These are phyloP conservation scores for Nectriaceae sp. DNA, from an alignment of 2,329 filamentous ascomycete genomes.

Conservation along the genomic window DNA sequence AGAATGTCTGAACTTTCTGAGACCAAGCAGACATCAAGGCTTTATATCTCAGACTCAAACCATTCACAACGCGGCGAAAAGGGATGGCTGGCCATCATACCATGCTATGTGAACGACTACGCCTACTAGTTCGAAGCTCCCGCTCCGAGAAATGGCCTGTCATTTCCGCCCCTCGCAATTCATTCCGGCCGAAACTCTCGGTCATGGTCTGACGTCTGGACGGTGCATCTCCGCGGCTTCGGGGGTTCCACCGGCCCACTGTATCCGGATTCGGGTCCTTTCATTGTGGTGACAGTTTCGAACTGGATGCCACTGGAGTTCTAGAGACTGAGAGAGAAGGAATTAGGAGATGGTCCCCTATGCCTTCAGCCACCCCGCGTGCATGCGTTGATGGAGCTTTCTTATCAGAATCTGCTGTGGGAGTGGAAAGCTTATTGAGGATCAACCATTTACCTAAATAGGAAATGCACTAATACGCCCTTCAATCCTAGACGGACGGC, in stretches of 20 bases:
- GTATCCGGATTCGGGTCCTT: too few relatives aligned
- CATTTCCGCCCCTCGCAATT: background rate
- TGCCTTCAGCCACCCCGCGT: too few relatives aligned
- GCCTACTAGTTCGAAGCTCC: background rate
- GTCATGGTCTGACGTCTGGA: constrained; percentile 26
- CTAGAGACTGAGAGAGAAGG: too few relatives aligned
- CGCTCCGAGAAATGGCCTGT: background rate
- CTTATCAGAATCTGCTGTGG: too few relatives aligned
- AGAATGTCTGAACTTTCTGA: background rate
- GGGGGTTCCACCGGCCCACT: background rate
- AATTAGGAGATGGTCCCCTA: too few relatives aligned
- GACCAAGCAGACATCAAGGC: background rate
- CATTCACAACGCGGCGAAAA: constrained; percentile 23
- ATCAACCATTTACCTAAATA: too few relatives aligned
- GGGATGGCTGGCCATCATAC: constrained; percentile 11
- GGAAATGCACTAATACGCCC: too few relatives aligned
- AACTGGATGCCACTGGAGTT: too few relatives aligned
- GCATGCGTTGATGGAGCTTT: too few relatives aligned
- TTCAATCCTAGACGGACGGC: too few relatives aligned
- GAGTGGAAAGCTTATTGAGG: too few relatives aligned
- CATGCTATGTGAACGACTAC: constrained; percentile 11
- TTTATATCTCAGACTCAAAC: constrained; percentile 21
- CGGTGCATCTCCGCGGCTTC: constrained; percentile 28
- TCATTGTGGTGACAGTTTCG: too few relatives aligned
- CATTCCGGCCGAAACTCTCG: constrained; percentile 12